Evolutionary conservation across 2,329 filamentous ascomycete species (phyloP).

Genomic region (Penicillium vulpinum): DNA sequence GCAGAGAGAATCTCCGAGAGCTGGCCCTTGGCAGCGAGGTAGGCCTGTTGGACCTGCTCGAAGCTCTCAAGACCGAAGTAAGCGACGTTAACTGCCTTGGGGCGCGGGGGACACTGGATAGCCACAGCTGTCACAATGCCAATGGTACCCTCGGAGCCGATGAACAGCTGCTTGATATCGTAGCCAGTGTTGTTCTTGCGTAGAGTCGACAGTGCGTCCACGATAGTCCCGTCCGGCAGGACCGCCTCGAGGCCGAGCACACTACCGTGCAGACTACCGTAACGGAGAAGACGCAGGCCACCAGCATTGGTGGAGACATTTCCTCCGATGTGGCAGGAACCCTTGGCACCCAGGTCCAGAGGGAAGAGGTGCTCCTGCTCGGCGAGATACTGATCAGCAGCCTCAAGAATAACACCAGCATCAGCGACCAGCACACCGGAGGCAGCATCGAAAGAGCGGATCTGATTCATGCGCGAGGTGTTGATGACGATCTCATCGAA

Average conservation of each 20-base stretch:
- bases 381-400: conserved; percentile 80
- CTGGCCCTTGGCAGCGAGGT: conserved; percentile 83
- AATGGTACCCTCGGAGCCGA: conserved; percentile 91
- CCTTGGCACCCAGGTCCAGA: conserved; percentile 95
- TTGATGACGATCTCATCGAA: conserved; percentile 98
- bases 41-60: conserved; percentile 83
- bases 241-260: conserved; percentile 93
- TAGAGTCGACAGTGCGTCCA: conserved; percentile 83
- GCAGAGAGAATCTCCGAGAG: conserved; percentile 94
- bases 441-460: conserved; percentile 88
- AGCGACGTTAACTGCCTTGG: conserved; percentile 87
- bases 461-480: conserved; percentile 84
- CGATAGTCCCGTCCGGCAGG: conserved; percentile 85
- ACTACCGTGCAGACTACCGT: conserved; percentile 90
- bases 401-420: conserved; percentile 86
- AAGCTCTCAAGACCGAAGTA: conserved; percentile 90
- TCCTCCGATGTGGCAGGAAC: conserved; percentile 92
- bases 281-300: conserved; percentile 82
- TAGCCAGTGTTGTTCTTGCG: conserved; percentile 99
- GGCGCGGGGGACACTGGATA: conserved; percentile 83
- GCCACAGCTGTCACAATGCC: conserved; percentile 91
- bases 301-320: conserved; percentile 97
- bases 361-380: conserved; percentile 88
- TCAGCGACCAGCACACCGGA: conserved; percentile 89
- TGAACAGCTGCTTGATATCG: conserved; percentile 94